Evolutionary conservation across 441 rosid species (phyloP), one percentile per base, ranked within the genome.

Genomic region (Populus hybrid): DNA sequence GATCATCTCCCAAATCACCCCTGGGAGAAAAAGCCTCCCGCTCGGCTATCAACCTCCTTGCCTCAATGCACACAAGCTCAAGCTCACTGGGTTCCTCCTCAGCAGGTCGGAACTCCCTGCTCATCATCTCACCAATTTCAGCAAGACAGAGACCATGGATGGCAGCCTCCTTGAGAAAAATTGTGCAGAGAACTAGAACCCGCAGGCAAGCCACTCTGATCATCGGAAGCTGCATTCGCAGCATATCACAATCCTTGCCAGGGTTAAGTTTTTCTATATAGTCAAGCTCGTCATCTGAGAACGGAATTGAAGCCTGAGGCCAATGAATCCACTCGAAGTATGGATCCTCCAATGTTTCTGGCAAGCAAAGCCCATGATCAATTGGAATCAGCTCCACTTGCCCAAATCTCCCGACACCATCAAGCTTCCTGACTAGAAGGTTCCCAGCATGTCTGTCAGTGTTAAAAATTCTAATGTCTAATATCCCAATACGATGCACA

Each of bases 301-400:
- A 87, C 4, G 90, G 90, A 68, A 87, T 86, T 32, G 90, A 87
- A 23, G 90, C 87, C 69, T 87, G 90, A 28, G 90, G 90, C 90
- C 90, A 87, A 64, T 87, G 88, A 77, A 87, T 87, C 90, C 90
- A 87, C 85, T 87, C 90, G 5, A 87, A 86, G 74, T 87, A 87
- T 6, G 90, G 90, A 46, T 87, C 90, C 75, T 86, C 90, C 79
- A 87, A 78, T 32, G 88, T 81, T 79, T 87, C 90, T 3, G 90
- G 90, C 75, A 87, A 78, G 84, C 90, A 87, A 79, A 87, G 88
- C 19, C 90, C 90, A 24, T 87, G 90, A 80, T 87, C 90, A 57
- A 87, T 87, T 46, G 90, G 90, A 81, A 81, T 87, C 70, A 87
- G 65, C 50, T 87, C 87, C 70, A 83, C 87, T 75, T 82, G 87